Percentiles rank a stretch among this genome's conserved stretches.
Evolutionary conservation across 2,329 filamentous ascomycete genomes (phyloP).

Genomic region (Fusarium aywerte): DNA sequence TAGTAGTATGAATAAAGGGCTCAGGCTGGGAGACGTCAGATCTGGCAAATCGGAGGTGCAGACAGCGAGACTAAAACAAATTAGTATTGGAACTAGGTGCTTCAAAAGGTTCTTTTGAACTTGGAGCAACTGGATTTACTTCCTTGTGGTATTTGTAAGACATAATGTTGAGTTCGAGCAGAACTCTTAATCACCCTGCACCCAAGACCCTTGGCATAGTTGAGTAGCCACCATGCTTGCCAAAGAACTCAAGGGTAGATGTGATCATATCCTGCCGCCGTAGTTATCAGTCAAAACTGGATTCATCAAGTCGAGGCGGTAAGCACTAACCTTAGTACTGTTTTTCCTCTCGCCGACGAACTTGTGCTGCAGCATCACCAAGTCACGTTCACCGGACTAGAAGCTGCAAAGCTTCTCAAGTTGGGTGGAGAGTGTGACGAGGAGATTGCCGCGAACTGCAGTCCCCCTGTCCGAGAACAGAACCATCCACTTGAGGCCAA

Average conservation of each 20-base stretch:
- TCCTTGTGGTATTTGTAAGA: too few species aligned
- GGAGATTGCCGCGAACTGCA: accelerated
- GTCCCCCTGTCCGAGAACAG: not conserved
- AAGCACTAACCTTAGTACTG: not conserved
- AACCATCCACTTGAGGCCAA: not conserved
- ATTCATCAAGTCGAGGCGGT: not conserved
- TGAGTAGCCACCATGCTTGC: not conserved
- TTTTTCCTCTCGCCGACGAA: not conserved
- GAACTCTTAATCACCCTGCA: too few species aligned
- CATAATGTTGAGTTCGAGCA: not conserved
- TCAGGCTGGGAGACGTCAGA: too few species aligned
- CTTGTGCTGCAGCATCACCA: not conserved
- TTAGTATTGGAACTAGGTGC: too few species aligned
- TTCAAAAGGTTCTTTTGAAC: too few species aligned
- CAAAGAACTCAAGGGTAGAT: not conserved
- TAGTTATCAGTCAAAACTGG: not conserved
- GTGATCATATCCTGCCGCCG: not conserved
- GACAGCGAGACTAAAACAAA: too few species aligned
- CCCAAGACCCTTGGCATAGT: not conserved
- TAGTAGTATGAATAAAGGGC: too few species aligned
- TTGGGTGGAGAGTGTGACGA: not conserved
- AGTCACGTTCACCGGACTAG: not conserved
- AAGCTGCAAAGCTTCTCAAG: not conserved
- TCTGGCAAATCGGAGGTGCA: too few species aligned
- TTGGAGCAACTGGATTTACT: too few species aligned